Evolutionary conservation across 495 filamentous ascomycete species (phyloP), one percentile per base, ranked within the genome.

Genomic region (Xylaria acuta): DNA sequence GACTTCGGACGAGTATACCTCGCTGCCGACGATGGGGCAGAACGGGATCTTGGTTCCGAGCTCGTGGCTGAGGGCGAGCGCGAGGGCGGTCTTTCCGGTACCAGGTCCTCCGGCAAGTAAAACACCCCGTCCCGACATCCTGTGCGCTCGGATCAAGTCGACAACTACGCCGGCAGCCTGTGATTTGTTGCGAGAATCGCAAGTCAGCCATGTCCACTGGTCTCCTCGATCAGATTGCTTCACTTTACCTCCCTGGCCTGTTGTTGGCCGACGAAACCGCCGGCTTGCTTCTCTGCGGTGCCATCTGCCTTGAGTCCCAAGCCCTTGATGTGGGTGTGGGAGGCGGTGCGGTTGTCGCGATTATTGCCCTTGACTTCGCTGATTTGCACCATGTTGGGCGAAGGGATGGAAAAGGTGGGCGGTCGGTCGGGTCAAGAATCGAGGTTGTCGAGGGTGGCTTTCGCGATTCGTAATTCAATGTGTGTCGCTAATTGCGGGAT

Each of bases 31-130:
- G 76, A 99, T 97, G 43, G 94, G 94, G 78, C 95, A 97, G 80
- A 99, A 99, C 6, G 96, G 96, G 65, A 99, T 97, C 83, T 97
- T 97, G 16, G 94, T 96, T 75, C 96, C 96, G 68, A 99, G 89
- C 80, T 98, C 95, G 80, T 97, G 95, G 76, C 92, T 94, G 74
- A 99, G 93, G 56, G 95, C 95, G 62, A 98, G 87, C 30, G 96
- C 96, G 67, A 98, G 89, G 20, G 96, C 96, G 20, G 96, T 99
- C 86, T 99, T 99, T 79, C 96, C 96, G 7, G 96, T 98, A 67
- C 95, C 96, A 18, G 95, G 95, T 2, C 77, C 94, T 76, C 96
- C 96, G 59, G 95, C 95, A 34, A 99, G 90, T 65, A 99, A 83
- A 25, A 99, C 94, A 56, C 95, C 96, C 67, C 96, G 88, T 62